These are phyloP conservation scores for Drosera capensis DNA, from an alignment of 148 eudicot species.

Conservation along the genomic window DNA sequence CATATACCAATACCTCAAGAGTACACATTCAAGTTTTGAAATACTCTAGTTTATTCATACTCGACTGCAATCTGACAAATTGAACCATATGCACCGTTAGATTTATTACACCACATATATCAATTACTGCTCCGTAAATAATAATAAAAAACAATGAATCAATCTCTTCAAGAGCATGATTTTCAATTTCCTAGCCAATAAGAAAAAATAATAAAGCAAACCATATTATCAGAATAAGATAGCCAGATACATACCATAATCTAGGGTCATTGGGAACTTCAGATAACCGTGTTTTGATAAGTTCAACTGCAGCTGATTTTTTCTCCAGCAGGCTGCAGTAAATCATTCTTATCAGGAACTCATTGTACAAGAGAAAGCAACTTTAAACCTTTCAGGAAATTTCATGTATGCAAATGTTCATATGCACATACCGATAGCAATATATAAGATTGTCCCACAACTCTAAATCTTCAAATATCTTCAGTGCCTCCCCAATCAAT, in stretches of 20 bases:
- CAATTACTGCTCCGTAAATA: too few relatives aligned
- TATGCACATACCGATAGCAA: slow-evolving; percentile 53
- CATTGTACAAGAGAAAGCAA: neutral
- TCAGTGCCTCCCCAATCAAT: slow-evolving; percentile 80
- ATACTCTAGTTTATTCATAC: too few relatives aligned
- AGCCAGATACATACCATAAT: slow-evolving; percentile 63
- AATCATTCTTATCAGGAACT: neutral
- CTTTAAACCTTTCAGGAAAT: neutral
- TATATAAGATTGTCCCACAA: slow-evolving; percentile 88
- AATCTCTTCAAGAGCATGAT: too few relatives aligned
- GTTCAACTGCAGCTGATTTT: slow-evolving; percentile 81
- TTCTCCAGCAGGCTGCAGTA: slow-evolving; percentile 50
- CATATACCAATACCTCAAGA: too few relatives aligned
- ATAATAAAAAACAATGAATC: too few relatives aligned
- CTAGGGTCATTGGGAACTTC: slow-evolving; percentile 67
- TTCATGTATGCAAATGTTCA: neutral
- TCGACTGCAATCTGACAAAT: too few relatives aligned
- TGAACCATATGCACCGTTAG: too few relatives aligned
- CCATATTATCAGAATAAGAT: too few relatives aligned
- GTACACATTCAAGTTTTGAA: too few relatives aligned
- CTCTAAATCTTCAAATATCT: slow-evolving; percentile 77
- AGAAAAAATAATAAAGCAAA: too few relatives aligned
- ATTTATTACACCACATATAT: too few relatives aligned
- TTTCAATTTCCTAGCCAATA: too few relatives aligned
- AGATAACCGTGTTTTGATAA: slow-evolving; percentile 53